Evolutionary conservation across 495 filamentous ascomycete species (phyloP).

Genomic region (Thermochaetoides thermophila): DNA sequence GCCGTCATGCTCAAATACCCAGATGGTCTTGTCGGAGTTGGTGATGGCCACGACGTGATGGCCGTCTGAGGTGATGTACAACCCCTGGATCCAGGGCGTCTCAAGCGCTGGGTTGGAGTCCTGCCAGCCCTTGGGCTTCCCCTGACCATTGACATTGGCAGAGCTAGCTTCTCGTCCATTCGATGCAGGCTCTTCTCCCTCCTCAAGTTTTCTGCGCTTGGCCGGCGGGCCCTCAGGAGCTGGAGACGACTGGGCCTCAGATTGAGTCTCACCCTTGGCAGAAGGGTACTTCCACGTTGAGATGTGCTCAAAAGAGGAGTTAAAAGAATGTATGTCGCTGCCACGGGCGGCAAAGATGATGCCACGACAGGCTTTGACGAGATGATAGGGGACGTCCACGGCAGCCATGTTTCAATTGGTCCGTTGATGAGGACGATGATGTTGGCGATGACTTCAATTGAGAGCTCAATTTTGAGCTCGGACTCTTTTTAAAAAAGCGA

Average conservation of each 20-base stretch:
- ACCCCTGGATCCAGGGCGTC: slow-evolving; percentile 32
- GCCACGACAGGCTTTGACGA: slow-evolving; percentile 23
- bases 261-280: slow-evolving; percentile 2
- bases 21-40: slow-evolving; percentile 76
- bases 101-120: slow-evolving; percentile 8
- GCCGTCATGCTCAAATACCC: slow-evolving; percentile 55
- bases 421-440: not conserved
- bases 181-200: slow-evolving; percentile 2
- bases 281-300: slow-evolving; percentile 28
- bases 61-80: slow-evolving; percentile 44
- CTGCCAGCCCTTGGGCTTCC: slow-evolving; percentile 5
- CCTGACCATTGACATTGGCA: not conserved
- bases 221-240: slow-evolving; percentile 17
- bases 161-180: slow-evolving; percentile 2
- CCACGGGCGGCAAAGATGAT: slow-evolving; percentile 29
- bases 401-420: not conserved
- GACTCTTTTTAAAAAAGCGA: no score
- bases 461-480: slow-evolving; percentile 13
- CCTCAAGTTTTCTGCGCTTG: slow-evolving; percentile 17
- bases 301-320: slow-evolving; percentile 17
- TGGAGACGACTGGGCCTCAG: slow-evolving; percentile 7
- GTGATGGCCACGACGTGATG: slow-evolving; percentile 63
- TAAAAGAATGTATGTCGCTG: slow-evolving; percentile 27
- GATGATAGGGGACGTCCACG: slow-evolving; percentile 29
- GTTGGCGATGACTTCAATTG: slow-evolving; percentile 10